These are phyloP conservation scores for Ophiocytium majus DNA, from an alignment of 352 stramenopile genomes.

Conservation along the genomic window DNA sequence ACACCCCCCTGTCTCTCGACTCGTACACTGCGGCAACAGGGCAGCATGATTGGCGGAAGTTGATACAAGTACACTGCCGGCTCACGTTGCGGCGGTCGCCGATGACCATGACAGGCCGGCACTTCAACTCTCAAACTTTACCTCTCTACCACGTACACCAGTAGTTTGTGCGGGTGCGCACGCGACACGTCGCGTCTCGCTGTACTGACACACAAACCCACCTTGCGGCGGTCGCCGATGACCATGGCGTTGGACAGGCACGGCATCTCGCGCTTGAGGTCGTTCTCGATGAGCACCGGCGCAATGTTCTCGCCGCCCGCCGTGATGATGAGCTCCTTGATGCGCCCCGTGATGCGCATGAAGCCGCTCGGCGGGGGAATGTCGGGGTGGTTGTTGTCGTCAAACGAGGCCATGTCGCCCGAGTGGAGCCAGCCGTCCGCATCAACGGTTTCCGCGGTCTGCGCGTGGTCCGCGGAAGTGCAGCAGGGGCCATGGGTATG, in stretches of 20 bases:
- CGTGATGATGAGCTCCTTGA: conserved; percentile 91
- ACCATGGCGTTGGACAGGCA: conserved; percentile 84
- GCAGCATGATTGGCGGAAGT: too few species aligned
- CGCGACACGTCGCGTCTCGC: too few species aligned
- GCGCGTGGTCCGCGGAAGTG: not conserved
- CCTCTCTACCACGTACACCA: too few species aligned
- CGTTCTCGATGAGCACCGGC: conserved; percentile 68
- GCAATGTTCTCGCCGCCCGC: conserved; percentile 92
- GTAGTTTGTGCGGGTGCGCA: too few species aligned
- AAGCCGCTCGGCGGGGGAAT: conserved; percentile 63
- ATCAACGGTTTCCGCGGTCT: conserved; percentile 80
- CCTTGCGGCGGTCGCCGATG: conserved; percentile 63
- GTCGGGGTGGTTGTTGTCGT: conserved; percentile 37
- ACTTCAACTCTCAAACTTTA: too few species aligned
- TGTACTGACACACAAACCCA: too few species aligned
- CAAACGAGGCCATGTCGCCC: conserved; percentile 75
- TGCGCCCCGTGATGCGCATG: conserved; percentile 87
- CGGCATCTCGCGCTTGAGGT: conserved; percentile 77
- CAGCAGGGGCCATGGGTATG: too few species aligned
- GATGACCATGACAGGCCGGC: too few species aligned
- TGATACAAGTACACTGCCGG: too few species aligned
- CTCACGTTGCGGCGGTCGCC: too few species aligned
- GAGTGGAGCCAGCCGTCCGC: conserved; percentile 86
- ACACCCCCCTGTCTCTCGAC: too few species aligned
- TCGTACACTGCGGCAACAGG: too few species aligned